Percentiles rank a stretch among this genome's conserved stretches.
Evolutionary conservation across 208 protist species (phyloP).

Genomic region (Entamoeba dispar): DNA sequence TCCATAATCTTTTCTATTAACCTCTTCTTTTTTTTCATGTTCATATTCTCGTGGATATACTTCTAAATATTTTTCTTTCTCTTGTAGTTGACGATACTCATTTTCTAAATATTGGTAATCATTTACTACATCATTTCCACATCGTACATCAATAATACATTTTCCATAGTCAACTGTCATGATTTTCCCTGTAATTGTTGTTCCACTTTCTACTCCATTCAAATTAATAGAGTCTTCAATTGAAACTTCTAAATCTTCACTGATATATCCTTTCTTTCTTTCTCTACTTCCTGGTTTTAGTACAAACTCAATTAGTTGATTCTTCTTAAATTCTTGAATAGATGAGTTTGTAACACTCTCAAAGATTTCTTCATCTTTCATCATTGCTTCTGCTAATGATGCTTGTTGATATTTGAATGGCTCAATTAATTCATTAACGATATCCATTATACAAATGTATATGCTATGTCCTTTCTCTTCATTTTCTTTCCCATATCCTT

Average conservation of each 20-base stretch:
- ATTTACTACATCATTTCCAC: background rate
- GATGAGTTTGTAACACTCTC: background rate
- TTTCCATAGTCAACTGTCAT: background rate
- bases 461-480: background rate
- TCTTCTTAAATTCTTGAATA: background rate
- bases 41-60: background rate
- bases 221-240: background rate
- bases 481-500: background rate
- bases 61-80: background rate
- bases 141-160: background rate
- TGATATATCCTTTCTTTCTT: background rate
- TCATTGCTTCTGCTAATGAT: background rate
- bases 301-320: background rate
- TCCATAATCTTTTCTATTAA: background rate
- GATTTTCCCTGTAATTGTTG: background rate
- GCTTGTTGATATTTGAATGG: background rate
- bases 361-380: background rate
- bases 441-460: background rate
- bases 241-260: background rate
- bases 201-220: background rate
- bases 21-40: background rate
- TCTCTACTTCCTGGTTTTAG: background rate
- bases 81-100: background rate
- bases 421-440: background rate
- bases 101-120: background rate